Conservation (phyloP, 1,284 basidiomycete genomes). For the Stereum hirsutum region DNA sequence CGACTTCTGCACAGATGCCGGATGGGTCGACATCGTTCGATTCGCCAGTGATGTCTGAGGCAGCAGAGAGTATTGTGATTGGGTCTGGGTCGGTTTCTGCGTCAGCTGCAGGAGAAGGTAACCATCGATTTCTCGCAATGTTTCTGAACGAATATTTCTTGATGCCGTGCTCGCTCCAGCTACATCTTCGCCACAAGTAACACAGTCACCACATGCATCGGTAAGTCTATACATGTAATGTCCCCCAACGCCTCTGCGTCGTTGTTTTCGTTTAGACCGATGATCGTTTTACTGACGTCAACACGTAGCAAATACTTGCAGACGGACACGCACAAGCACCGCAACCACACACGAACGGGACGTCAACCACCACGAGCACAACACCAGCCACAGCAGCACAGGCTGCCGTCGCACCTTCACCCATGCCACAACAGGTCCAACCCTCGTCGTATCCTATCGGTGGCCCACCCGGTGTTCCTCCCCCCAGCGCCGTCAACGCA, state of each 20-base stretch:
- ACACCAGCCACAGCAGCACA: slow-evolving; percentile 12
- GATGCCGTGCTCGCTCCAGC: too few species aligned
- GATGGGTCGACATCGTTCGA: slow-evolving; percentile 57
- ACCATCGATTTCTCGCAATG: not conserved
- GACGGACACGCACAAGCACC: slow-evolving; percentile 19
- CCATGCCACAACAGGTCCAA: slow-evolving; percentile 57
- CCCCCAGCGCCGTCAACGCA: slow-evolving; percentile 16
- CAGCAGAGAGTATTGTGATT: slow-evolving; percentile 43
- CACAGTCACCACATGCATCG: slow-evolving; percentile 11
- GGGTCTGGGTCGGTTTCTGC: slow-evolving; percentile 40
- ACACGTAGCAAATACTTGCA: slow-evolving; percentile 4
- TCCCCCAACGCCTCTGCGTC: too few species aligned
- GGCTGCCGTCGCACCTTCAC: slow-evolving; percentile 31
- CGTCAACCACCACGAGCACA: slow-evolving; percentile 9
- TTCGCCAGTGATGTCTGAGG: slow-evolving; percentile 66
- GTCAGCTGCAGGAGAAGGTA: slow-evolving; percentile 31
- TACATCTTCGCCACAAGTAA: slow-evolving; percentile 6
- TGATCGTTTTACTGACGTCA: not conserved
- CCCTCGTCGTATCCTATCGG: too few species aligned
- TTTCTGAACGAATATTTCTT: not conserved
- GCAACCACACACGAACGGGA: slow-evolving; percentile 14
- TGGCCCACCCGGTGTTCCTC: too few species aligned
- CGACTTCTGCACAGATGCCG: slow-evolving; percentile 56
- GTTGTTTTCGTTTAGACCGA: not conserved
- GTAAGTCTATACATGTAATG: slow-evolving; percentile 4